These are phyloP conservation scores for Trypanosoma cruzi DNA, from an alignment of 208 protist genomes.

Conservation along the genomic window DNA sequence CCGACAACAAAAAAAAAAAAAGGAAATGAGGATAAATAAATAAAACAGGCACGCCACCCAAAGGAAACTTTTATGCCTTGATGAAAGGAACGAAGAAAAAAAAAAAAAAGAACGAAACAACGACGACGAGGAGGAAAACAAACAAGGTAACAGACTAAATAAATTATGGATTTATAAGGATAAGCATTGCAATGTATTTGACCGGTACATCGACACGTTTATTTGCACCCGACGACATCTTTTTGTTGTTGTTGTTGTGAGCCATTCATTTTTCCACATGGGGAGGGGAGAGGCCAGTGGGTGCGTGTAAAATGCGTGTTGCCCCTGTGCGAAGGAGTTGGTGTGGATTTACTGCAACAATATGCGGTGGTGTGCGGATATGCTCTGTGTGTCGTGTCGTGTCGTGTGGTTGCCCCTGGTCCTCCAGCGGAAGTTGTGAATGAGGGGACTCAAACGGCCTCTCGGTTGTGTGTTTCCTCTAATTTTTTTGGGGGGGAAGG, in stretches of 20 bases:
- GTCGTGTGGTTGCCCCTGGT: background rate
- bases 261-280: too few relatives aligned
- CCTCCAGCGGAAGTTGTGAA: background rate
- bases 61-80: background rate
- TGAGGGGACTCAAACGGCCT: background rate
- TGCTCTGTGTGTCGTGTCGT: background rate
- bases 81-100: background rate
- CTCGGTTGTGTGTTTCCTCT: background rate
- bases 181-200: constrained; percentile 22
- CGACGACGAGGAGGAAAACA: constrained; percentile 4
- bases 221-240: too few relatives aligned
- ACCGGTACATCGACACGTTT: too few relatives aligned
- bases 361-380: background rate
- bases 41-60: background rate
- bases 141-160: constrained; percentile 20
- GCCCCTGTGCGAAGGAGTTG: too few relatives aligned
- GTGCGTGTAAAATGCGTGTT: too few relatives aligned
- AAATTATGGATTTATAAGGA: constrained; percentile 20
- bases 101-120: constrained; percentile 18
- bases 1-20: background rate
- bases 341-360: background rate
- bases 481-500: background rate
- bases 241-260: too few relatives aligned
- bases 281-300: too few relatives aligned
- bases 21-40: background rate